Percentiles rank a stretch among this genome's conserved stretches.
Conservation (phyloP, 441 rosid species). For the Isatis lusitanica region DNA sequence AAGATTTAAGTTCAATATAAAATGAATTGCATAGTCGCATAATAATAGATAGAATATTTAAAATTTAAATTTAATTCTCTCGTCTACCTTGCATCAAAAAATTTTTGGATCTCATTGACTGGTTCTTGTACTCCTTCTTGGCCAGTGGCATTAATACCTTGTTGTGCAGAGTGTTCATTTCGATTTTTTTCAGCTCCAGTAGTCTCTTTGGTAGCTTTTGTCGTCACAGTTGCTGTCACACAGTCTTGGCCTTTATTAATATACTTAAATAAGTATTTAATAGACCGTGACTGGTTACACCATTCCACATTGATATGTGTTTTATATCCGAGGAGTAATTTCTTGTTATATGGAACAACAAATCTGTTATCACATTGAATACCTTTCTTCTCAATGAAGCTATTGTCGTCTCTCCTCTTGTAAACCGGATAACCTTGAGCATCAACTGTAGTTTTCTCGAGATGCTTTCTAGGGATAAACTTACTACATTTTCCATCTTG, state of each 20-base stretch:
- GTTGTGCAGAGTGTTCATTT: background rate
- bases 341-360: background rate
- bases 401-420: background rate
- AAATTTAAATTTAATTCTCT: too few relatives aligned
- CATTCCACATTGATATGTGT: background rate
- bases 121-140: background rate
- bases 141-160: background rate
- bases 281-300: background rate
- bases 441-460: background rate
- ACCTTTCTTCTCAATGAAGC: background rate
- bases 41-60: background rate
- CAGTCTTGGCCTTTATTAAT: background rate
- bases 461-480: background rate
- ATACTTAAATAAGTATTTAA: background rate
- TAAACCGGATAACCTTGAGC: background rate
- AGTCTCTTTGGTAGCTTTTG: background rate
- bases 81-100: background rate
- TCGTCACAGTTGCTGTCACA: background rate
- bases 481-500: background rate
- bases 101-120: background rate
- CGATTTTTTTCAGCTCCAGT: background rate
- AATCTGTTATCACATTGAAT: background rate
- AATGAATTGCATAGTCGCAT: background rate
- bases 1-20: background rate
- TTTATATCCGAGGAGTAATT: background rate